These are phyloP conservation scores for Thermothielavioides terrestris DNA, from an alignment of 495 filamentous ascomycete genomes.

Conservation along the genomic window DNA sequence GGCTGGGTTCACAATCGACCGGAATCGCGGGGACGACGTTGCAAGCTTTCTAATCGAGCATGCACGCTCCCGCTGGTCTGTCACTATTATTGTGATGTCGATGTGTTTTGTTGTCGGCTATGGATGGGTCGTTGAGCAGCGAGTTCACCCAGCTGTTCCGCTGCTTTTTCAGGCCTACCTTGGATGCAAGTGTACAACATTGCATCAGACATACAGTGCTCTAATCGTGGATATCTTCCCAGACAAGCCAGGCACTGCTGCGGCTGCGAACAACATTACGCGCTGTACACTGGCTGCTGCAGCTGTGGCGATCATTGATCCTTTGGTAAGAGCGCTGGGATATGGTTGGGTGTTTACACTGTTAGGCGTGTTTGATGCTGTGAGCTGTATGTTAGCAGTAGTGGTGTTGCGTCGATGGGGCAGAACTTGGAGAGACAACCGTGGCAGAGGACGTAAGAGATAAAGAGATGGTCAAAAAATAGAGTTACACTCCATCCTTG, in stretches of 20 bases:
- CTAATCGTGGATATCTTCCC: slow-evolving; percentile 21
- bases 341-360: slow-evolving; percentile 20
- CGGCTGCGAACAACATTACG: slow-evolving; percentile 12
- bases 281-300: slow-evolving; percentile 17
- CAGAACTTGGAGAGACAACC: not conserved
- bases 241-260: slow-evolving; percentile 16
- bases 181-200: not conserved
- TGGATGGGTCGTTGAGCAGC: slow-evolving; percentile 8
- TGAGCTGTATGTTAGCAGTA: not conserved
- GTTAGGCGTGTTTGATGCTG: slow-evolving; percentile 10
- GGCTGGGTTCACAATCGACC: slow-evolving; percentile 12
- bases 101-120: slow-evolving; percentile 9
- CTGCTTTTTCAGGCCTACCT: slow-evolving; percentile 18
- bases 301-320: slow-evolving; percentile 15
- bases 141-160: slow-evolving; percentile 7
- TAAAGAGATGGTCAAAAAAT: too few species aligned
- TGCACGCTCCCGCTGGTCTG: slow-evolving; percentile 6
- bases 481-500: too few species aligned
- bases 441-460: not conserved
- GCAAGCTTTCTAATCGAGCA: slow-evolving; percentile 15
- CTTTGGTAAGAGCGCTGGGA: slow-evolving; percentile 14
- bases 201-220: slow-evolving; percentile 5
- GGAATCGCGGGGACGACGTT: slow-evolving; percentile 9
- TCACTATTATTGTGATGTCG: slow-evolving; percentile 4
- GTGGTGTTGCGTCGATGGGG: slow-evolving; percentile 2